Conservation (phyloP, 2,329 filamentous ascomycete genomes). For the Karstenula rhodostoma region DNA sequence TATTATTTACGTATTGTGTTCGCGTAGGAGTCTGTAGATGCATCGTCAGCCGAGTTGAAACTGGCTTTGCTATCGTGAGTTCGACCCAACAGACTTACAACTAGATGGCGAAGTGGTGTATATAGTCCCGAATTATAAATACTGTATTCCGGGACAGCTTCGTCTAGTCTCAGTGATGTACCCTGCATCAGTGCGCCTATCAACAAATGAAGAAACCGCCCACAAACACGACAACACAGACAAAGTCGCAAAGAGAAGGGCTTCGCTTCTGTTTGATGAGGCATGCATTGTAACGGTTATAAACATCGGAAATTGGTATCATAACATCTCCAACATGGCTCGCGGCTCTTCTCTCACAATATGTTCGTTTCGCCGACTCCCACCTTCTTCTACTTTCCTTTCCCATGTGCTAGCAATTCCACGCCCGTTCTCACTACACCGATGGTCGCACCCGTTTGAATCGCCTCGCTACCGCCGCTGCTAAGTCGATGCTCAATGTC, state of each 20-base stretch:
- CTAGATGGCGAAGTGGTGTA: not conserved
- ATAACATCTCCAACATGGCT: not conserved
- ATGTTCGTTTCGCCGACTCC: not conserved
- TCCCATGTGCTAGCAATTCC: conserved; percentile 64
- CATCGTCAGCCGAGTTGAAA: not conserved
- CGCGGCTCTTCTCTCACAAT: not conserved
- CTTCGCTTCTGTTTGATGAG: not conserved
- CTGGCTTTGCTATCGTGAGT: not conserved
- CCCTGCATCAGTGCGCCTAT: not conserved
- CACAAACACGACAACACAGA: not conserved
- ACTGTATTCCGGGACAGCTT: not conserved
- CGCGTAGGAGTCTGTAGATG: not conserved
- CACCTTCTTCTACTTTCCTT: conserved; percentile 21
- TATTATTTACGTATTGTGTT: not conserved
- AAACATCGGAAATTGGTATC: conserved; percentile 2
- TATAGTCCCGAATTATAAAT: not conserved
- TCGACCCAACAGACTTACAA: not conserved
- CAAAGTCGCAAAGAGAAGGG: not conserved
- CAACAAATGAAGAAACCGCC: not conserved
- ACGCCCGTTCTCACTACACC: conserved; percentile 88
- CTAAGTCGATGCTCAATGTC: conserved; percentile 93
- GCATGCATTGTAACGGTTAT: not conserved
- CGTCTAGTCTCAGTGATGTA: not conserved
- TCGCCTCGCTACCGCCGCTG: conserved; percentile 82
- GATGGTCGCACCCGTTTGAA: conserved; percentile 93